phyloP scores from a whole-genome alignment of 129 eudicot genomes.

The Oenanthe sinensis region DNA sequence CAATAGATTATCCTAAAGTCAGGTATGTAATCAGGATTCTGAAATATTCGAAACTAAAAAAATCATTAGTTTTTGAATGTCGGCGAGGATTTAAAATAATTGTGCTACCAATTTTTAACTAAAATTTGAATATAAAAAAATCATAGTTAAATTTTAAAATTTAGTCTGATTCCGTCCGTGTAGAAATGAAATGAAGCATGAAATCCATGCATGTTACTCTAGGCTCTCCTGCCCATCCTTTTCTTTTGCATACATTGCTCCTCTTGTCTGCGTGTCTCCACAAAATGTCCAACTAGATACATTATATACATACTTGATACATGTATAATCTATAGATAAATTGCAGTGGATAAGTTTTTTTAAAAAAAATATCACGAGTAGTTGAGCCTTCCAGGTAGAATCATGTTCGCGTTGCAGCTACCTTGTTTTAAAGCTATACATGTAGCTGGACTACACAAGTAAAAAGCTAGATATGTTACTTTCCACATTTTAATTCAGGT shows the following conservation, averaged over 20 bases:
- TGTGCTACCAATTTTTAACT: too few species aligned
- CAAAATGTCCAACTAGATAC: not conserved
- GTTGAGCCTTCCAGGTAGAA: not conserved
- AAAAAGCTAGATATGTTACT: not conserved
- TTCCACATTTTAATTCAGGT: slow-evolving; percentile 6
- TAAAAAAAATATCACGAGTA: too few species aligned
- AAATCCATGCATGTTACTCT: slow-evolving; percentile 9
- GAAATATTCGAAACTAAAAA: too few species aligned
- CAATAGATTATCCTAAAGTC: not conserved
- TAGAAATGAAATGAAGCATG: not conserved
- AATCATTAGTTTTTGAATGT: too few species aligned
- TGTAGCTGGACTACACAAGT: not conserved
- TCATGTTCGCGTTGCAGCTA: not conserved
- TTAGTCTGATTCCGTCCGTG: too few species aligned
- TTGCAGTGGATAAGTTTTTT: not conserved
- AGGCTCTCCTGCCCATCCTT: not conserved
- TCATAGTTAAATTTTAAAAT: too few species aligned
- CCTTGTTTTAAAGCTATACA: not conserved
- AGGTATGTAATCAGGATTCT: too few species aligned
- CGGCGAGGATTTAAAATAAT: too few species aligned
- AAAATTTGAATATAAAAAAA: too few species aligned
- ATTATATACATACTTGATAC: too few species aligned
- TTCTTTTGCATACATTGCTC: not conserved
- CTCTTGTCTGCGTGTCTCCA: slow-evolving; percentile 6
- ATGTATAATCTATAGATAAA: not conserved